A percentile compares a stretch with the other conserved stretches of the same genome.
Conservation (phyloP, 768 basidiomycete genomes). For the Xerocomellus amylosporus region DNA sequence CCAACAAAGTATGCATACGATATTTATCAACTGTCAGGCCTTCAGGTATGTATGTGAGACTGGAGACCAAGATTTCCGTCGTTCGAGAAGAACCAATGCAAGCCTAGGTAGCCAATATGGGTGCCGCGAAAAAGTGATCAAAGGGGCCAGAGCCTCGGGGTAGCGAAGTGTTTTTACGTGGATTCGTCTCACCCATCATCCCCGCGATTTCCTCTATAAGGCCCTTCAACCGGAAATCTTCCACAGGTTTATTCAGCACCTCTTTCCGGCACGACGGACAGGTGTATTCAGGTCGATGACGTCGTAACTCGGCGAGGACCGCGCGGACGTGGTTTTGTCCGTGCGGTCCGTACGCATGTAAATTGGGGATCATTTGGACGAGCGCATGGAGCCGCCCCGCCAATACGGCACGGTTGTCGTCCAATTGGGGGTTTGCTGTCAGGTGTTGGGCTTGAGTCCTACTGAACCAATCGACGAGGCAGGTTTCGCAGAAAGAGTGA, state of each 20-base stretch:
- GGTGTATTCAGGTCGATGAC: constrained; percentile 50
- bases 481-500: constrained; percentile 64
- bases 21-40: neutral
- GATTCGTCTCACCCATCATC: constrained; percentile 47
- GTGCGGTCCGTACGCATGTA: constrained; percentile 17
- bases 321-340: constrained; percentile 18
- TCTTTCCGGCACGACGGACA: constrained; percentile 65
- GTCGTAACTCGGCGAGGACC: constrained; percentile 24
- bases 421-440: constrained; percentile 44
- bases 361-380: constrained; percentile 21
- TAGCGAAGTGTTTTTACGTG: constrained; percentile 16
- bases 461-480: constrained; percentile 54
- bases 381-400: constrained; percentile 16
- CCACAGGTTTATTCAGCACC: constrained; percentile 50
- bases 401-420: constrained; percentile 28
- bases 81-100: neutral
- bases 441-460: constrained; percentile 51
- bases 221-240: constrained; percentile 60
- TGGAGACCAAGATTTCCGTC: neutral
- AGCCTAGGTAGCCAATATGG: neutral
- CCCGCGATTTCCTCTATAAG: constrained; percentile 50
- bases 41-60: neutral
- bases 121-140: constrained; percentile 44
- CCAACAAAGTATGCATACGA: neutral
- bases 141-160: constrained; percentile 33